Conservation (phyloP, 2,329 filamentous ascomycete genomes). For the Diaporthe helianthi region DNA sequence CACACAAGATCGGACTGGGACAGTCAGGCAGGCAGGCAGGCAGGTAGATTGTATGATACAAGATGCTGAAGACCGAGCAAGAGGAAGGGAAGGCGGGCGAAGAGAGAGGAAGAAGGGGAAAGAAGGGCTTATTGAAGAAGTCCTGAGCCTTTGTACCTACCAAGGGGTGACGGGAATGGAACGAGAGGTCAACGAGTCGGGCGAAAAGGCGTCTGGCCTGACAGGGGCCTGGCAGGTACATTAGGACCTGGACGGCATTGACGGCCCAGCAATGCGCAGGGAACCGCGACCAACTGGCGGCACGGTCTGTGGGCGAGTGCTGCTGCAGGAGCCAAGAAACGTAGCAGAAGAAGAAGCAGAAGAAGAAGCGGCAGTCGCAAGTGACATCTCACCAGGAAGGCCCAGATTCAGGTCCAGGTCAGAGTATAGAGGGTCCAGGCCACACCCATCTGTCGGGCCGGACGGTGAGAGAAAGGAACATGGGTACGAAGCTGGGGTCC, state of each 20-base stretch:
- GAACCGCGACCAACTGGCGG: neutral
- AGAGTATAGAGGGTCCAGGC: neutral
- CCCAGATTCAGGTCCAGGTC: neutral
- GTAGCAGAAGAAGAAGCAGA: neutral
- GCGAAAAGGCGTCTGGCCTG: neutral
- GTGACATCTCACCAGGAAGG: neutral
- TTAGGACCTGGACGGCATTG: neutral
- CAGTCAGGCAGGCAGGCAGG: neutral
- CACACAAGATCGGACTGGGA: neutral
- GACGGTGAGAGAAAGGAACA: neutral
- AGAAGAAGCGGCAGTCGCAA: neutral
- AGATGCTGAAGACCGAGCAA: conserved; percentile 19
- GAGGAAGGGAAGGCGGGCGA: conserved; percentile 20
- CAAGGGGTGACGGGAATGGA: conserved; percentile 23
- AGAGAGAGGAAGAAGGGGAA: neutral
- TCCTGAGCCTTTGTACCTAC: conserved; percentile 32
- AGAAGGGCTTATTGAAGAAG: conserved; percentile 9
- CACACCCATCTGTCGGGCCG: conserved; percentile 7
- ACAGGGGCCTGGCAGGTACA: conserved; percentile 23
- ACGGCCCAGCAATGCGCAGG: conserved; percentile 15
- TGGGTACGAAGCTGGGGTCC: neutral
- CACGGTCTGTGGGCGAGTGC: neutral
- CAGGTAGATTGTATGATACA: conserved; percentile 13
- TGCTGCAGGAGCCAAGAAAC: neutral
- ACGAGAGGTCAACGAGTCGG: conserved; percentile 26